Evolutionary conservation across 768 basidiomycete species (phyloP).

Genomic region (Pleurotus cornucopiae): DNA sequence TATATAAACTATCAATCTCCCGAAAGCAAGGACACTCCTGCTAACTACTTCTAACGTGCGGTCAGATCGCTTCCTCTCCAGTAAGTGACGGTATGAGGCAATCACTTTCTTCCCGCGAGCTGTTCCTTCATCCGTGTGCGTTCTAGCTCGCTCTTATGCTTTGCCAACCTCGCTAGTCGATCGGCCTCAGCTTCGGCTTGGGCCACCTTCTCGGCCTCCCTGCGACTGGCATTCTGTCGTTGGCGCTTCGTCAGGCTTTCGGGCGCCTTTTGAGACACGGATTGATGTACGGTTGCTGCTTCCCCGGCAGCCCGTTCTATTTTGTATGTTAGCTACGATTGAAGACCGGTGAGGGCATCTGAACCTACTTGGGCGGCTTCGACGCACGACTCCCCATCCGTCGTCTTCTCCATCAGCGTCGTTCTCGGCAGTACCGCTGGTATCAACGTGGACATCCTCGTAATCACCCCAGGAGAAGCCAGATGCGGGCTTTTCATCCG

Average conservation of each 20-base stretch:
- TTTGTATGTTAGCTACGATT: slow-evolving; percentile 8
- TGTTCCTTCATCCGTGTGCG: slow-evolving; percentile 46
- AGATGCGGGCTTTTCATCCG: slow-evolving; percentile 54
- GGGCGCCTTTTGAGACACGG: slow-evolving; percentile 25
- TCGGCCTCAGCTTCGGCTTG: slow-evolving; percentile 53
- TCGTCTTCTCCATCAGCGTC: slow-evolving; percentile 73
- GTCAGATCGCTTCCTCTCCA: no score
- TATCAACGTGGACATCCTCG: slow-evolving; percentile 50
- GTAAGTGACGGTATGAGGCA: no score
- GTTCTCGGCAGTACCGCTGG: slow-evolving; percentile 31
- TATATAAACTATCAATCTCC: no score
- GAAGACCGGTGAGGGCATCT: not conserved
- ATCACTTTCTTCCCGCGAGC: slow-evolving; percentile 23
- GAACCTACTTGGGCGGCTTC: slow-evolving; percentile 36
- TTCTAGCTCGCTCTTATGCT: slow-evolving; percentile 62
- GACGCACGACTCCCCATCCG: slow-evolving; percentile 76
- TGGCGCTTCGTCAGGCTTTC: slow-evolving; percentile 62
- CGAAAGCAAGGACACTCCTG: no score
- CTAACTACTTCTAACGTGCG: no score
- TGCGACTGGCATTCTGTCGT: slow-evolving; percentile 59
- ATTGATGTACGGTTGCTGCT: slow-evolving; percentile 2
- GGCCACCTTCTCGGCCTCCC: slow-evolving; percentile 53
- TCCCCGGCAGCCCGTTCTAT: slow-evolving; percentile 7
- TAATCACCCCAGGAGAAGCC: slow-evolving; percentile 80
- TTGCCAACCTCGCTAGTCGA: slow-evolving; percentile 44